Conservation (phyloP, 371 early-diverging fungal species). For the Gilbertella persicaria region DNA sequence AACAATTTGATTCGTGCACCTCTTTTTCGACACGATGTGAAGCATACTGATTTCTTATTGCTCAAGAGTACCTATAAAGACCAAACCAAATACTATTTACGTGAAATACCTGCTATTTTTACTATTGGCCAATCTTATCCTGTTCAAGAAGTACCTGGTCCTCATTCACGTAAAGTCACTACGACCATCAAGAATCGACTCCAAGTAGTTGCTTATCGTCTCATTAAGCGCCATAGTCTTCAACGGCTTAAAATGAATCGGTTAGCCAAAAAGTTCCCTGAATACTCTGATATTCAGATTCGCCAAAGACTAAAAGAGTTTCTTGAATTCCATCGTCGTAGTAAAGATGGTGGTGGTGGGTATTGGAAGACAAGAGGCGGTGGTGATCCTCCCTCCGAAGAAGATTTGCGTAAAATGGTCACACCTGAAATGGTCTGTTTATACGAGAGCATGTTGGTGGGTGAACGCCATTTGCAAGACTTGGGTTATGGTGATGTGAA, state of each 20-base stretch:
- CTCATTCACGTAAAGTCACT: slow-evolving; percentile 96
- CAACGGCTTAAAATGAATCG: slow-evolving; percentile 77
- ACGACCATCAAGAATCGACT: slow-evolving; percentile 92
- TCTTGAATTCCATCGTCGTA: slow-evolving; percentile 92
- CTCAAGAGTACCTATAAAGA: slow-evolving; percentile 77
- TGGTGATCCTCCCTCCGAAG: slow-evolving; percentile 85
- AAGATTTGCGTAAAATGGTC: slow-evolving; percentile 92
- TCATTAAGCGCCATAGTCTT: slow-evolving; percentile 80
- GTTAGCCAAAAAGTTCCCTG: slow-evolving; percentile 80
- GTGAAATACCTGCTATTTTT: slow-evolving; percentile 85
- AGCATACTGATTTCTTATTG: slow-evolving; percentile 85
- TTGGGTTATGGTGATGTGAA: slow-evolving; percentile 81
- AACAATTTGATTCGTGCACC: slow-evolving; percentile 99
- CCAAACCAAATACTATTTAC: slow-evolving; percentile 77
- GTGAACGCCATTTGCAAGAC: slow-evolving; percentile 94
- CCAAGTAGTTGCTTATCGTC: slow-evolving; percentile 88
- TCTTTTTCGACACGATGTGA: slow-evolving; percentile 81
- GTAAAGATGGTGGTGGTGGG: slow-evolving; percentile 76
- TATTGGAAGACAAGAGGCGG: slow-evolving; percentile 92
- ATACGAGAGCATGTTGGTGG: slow-evolving; percentile 96
- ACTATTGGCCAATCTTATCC: slow-evolving; percentile 99
- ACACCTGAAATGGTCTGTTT: slow-evolving; percentile 99
- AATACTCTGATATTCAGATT: slow-evolving; percentile 83
- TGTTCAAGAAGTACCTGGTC: slow-evolving; percentile 94
- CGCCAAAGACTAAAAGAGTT: slow-evolving; percentile 95